Percentiles rank a stretch among this genome's conserved stretches.
phyloP scores from a whole-genome alignment of 192 early-diverging fungal genomes.

The Geranomyces variabilis region DNA sequence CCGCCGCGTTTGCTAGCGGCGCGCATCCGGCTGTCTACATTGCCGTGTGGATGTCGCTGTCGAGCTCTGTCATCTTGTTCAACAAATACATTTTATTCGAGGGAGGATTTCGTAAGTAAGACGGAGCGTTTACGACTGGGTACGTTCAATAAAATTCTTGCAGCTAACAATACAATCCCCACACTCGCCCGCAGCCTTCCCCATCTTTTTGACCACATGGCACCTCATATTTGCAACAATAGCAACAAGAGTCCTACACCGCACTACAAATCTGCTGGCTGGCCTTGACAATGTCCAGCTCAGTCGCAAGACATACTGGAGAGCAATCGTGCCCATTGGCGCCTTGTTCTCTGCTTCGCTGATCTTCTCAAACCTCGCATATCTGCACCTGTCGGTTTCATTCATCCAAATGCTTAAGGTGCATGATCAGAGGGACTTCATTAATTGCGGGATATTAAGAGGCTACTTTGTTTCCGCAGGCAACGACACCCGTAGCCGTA shows the following conservation, averaged over 20 bases:
- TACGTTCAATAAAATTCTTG: too few relatives aligned
- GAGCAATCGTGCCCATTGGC: slow-evolving; percentile 39
- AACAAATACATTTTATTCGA: slow-evolving; percentile 2
- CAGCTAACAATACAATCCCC: too few relatives aligned
- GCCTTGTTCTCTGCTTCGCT: slow-evolving; percentile 27
- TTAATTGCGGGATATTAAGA: too few relatives aligned
- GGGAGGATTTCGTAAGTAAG: neutral
- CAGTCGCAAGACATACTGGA: slow-evolving; percentile 53
- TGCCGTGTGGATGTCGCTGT: slow-evolving; percentile 1
- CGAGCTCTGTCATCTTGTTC: slow-evolving; percentile 3
- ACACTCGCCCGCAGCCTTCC: slow-evolving; percentile 30
- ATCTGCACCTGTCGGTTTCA: slow-evolving; percentile 38
- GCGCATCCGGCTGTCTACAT: neutral
- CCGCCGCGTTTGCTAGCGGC: neutral
- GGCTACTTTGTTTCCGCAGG: neutral
- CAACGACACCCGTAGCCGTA: slow-evolving; percentile 38
- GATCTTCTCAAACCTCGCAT: slow-evolving; percentile 41
- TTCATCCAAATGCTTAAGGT: slow-evolving; percentile 47
- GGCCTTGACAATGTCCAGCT: slow-evolving; percentile 63
- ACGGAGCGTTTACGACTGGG: too few relatives aligned
- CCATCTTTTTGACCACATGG: slow-evolving; percentile 45
- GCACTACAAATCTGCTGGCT: slow-evolving; percentile 60
- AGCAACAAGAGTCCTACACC: slow-evolving; percentile 63
- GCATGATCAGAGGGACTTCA: too few relatives aligned
- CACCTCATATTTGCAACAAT: slow-evolving; percentile 47